phyloP scores from a whole-genome alignment of 345 rosid species.

The Eucalyptus camaldulensis region DNA sequence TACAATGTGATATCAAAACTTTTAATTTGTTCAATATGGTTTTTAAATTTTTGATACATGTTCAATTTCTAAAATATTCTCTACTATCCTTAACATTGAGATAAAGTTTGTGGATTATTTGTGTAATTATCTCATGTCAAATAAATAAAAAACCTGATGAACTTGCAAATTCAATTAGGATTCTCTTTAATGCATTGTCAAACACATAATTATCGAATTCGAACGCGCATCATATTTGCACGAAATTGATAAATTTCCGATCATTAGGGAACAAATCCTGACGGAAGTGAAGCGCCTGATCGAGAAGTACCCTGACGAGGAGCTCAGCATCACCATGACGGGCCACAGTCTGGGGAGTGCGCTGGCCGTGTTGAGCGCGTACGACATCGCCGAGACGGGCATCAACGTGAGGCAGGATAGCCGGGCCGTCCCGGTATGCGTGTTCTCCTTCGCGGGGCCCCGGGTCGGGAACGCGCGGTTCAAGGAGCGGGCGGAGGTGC shows the following conservation, averaged over 20 bases:
- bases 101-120: no score
- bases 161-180: not conserved
- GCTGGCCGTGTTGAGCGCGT: slow-evolving; percentile 63
- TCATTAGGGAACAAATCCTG: slow-evolving; percentile 30
- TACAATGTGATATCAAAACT: fast-evolving
- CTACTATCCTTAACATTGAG: not conserved
- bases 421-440: slow-evolving; percentile 34
- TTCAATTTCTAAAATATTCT: no score
- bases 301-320: slow-evolving; percentile 30
- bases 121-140: not conserved
- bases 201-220: not conserved
- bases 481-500: slow-evolving; percentile 39
- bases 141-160: not conserved
- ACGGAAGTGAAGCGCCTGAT: slow-evolving; percentile 43
- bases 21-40: fast-evolving
- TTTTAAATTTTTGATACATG: fast-evolving
- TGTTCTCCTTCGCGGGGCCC: slow-evolving; percentile 58
- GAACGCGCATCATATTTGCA: fast-evolving
- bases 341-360: slow-evolving; percentile 90
- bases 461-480: slow-evolving; percentile 65
- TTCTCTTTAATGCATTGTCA: not conserved
- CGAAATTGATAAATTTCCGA: not conserved
- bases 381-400: slow-evolving; percentile 58
- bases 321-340: slow-evolving; percentile 59
- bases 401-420: slow-evolving; percentile 21